Conservation (phyloP, 352 stramenopile species). For the Globisporangium middletonii region DNA sequence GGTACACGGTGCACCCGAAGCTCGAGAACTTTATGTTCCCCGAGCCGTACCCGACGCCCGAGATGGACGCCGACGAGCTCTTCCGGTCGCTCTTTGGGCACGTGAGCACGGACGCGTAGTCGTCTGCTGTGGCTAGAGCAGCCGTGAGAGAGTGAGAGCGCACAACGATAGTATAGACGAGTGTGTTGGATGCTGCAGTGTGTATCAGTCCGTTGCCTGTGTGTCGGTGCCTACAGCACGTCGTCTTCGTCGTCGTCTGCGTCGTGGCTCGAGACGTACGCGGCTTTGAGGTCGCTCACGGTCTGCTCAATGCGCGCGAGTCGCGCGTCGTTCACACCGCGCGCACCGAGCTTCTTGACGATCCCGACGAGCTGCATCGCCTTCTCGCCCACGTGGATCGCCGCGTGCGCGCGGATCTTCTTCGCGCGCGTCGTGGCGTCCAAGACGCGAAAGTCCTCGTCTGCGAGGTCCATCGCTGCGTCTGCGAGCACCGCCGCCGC, state of each 20-base stretch:
- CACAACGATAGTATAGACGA: slow-evolving; percentile 12
- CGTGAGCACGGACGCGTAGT: slow-evolving; percentile 28
- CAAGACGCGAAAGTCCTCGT: slow-evolving; percentile 71
- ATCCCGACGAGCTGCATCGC: slow-evolving; percentile 71
- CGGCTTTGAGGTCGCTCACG: slow-evolving; percentile 43
- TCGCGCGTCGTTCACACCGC: slow-evolving; percentile 44
- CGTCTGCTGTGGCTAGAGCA: not conserved
- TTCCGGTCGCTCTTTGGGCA: slow-evolving; percentile 83
- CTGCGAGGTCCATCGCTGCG: slow-evolving; percentile 64
- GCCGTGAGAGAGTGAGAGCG: slow-evolving; percentile 14
- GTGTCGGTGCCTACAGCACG: slow-evolving; percentile 52
- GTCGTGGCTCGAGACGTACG: slow-evolving; percentile 52
- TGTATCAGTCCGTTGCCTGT: not conserved
- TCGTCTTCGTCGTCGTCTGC: slow-evolving; percentile 85
- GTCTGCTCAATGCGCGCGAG: slow-evolving; percentile 36
- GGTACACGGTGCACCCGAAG: slow-evolving; percentile 84
- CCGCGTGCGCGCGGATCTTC: slow-evolving; percentile 68
- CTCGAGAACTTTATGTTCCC: slow-evolving; percentile 90
- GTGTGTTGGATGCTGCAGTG: not conserved
- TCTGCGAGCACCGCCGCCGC: slow-evolving; percentile 47
- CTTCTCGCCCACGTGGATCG: slow-evolving; percentile 71
- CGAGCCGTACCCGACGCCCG: slow-evolving; percentile 62
- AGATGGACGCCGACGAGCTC: slow-evolving; percentile 82
- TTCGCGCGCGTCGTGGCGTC: slow-evolving; percentile 66
- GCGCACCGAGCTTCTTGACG: slow-evolving; percentile 77